phyloP scores from a whole-genome alignment of 441 rosid species.

The Rhodomyrtus psidioides region DNA sequence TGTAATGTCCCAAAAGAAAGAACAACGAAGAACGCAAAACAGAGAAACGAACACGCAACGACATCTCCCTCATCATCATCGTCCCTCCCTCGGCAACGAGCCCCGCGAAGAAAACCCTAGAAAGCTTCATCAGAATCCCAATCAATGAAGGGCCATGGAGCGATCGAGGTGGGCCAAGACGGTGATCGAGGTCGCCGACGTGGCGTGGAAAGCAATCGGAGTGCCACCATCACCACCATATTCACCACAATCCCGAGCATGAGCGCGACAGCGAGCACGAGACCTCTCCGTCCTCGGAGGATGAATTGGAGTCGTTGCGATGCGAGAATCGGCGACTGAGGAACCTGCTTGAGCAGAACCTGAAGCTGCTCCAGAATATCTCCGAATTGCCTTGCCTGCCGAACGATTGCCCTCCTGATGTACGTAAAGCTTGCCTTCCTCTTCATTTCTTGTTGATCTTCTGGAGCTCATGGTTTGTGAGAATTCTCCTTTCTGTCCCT shows the following conservation, averaged over 20 bases:
- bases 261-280: background rate
- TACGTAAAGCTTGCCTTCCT: conserved; percentile 16
- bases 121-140: background rate
- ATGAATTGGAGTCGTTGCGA: conserved; percentile 37
- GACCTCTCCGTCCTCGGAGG: conserved; percentile 13
- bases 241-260: conserved; percentile 13
- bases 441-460: background rate
- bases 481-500: background rate
- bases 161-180: conserved; percentile 85
- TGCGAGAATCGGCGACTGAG: conserved; percentile 59
- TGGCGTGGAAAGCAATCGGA: conserved; percentile 87
- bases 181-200: conserved; percentile 85
- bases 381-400: conserved; percentile 55
- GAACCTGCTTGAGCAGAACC: conserved; percentile 55
- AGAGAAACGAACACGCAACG: background rate
- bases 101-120: background rate
- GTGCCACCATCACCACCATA: conserved; percentile 42
- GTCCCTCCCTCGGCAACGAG: background rate
- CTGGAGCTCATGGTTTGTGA: background rate
- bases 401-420: conserved; percentile 78
- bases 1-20: background rate
- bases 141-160: conserved; percentile 52
- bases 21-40: background rate
- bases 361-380: conserved; percentile 64
- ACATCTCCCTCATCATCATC: background rate